These are phyloP conservation scores for Aspergillus brasiliensis DNA, from an alignment of 2,329 filamentous ascomycete species.

Conservation along the genomic window DNA sequence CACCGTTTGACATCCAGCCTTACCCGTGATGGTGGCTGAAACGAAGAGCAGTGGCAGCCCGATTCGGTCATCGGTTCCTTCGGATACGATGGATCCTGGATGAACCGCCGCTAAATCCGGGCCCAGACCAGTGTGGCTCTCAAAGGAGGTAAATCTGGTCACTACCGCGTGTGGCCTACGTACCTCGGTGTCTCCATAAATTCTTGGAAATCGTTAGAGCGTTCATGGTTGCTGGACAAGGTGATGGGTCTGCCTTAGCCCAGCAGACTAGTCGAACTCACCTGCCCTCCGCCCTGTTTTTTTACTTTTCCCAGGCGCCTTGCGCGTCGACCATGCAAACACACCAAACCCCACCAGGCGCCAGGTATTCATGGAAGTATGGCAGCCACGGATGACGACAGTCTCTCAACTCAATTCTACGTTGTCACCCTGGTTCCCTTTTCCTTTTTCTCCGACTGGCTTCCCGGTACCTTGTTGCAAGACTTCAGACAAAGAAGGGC, in stretches of 20 bases:
- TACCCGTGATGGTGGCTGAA: background rate
- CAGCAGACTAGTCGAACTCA: background rate
- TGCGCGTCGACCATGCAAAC: slow-evolving; percentile 1
- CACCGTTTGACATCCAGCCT: too few species aligned
- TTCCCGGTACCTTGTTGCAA: background rate
- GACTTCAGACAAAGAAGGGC: background rate
- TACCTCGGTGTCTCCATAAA: background rate
- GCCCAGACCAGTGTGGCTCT: background rate
- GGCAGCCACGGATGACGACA: slow-evolving; percentile 5
- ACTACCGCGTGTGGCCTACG: background rate
- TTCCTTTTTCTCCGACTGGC: background rate
- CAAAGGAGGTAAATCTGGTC: background rate
- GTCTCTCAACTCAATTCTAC: background rate
- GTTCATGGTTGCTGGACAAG: background rate
- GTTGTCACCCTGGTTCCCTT: background rate
- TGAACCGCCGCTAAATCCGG: background rate
- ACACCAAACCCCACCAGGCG: background rate
- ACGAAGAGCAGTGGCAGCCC: background rate
- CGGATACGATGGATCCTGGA: background rate
- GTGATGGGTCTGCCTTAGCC: background rate
- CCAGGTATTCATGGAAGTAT: background rate
- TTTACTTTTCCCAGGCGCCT: too few species aligned
- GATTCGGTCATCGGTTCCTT: background rate
- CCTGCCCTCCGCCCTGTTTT: background rate
- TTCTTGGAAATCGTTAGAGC: background rate